These are phyloP conservation scores for Trichoderma atroviride DNA, from an alignment of 2,329 filamentous ascomycete genomes.

Conservation along the genomic window DNA sequence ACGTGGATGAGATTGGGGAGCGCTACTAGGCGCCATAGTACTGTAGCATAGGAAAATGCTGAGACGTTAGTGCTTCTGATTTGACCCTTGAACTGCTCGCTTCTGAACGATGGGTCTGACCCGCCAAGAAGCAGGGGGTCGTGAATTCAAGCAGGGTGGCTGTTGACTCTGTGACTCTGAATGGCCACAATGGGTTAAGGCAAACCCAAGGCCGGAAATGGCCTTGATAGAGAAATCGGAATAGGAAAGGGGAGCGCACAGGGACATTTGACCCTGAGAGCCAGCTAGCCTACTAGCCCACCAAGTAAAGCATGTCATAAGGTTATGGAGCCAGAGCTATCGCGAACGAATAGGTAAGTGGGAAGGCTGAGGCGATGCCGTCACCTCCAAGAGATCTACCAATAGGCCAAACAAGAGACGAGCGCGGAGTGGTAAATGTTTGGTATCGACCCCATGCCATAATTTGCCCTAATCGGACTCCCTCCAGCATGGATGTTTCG, in stretches of 20 bases:
- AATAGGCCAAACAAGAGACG: background rate
- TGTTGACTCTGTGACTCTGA: background rate
- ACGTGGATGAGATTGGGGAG: conserved; percentile 12
- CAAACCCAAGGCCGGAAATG: conserved; percentile 14
- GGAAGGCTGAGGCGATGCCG: conserved; percentile 6
- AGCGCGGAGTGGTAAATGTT: background rate
- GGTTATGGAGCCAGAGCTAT: background rate
- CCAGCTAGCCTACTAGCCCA: background rate
- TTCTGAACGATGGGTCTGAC: conserved; percentile 2
- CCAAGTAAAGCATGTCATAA: conserved; percentile 15
- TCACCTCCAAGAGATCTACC: conserved; percentile 8
- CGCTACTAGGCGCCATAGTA: background rate
- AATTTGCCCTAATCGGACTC: background rate
- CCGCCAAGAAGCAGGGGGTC: conserved; percentile 11
- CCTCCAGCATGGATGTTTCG: background rate
- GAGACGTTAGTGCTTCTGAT: conserved; percentile 4
- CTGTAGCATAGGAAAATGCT: background rate
- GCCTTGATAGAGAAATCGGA: conserved; percentile 8
- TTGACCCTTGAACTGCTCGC: conserved; percentile 16
- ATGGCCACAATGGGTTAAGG: conserved; percentile 16
- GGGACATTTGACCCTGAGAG: background rate
- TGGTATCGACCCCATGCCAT: background rate
- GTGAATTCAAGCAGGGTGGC: background rate
- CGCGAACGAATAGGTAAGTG: background rate
- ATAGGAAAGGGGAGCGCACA: conserved; percentile 18